Conservation (phyloP, 192 early-diverging fungal genomes). For the Podila epigama region DNA sequence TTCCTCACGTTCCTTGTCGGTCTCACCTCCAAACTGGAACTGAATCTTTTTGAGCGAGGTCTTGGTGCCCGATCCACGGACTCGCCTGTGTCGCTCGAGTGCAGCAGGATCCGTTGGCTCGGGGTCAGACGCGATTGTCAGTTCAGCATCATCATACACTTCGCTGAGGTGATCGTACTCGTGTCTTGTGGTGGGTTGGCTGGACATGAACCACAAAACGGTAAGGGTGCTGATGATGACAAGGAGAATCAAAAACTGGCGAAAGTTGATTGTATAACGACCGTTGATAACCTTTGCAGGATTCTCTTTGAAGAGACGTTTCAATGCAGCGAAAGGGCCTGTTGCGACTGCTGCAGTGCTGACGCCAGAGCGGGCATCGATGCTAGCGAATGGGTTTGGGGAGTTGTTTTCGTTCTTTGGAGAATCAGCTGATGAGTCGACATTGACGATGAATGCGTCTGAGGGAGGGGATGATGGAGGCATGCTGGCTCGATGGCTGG, state of each 20-base stretch:
- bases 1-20: conserved; percentile 9
- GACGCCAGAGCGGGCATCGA: background rate
- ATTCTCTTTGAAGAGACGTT: conserved; percentile 33
- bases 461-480: background rate
- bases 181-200: background rate
- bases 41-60: conserved; percentile 34
- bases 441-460: conserved; percentile 17
- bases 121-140: too few species aligned
- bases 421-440: conserved; percentile 8
- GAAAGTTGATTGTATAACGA: conserved; percentile 39
- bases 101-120: too few species aligned
- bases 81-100: conserved; percentile 20
- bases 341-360: conserved; percentile 4
- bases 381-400: background rate
- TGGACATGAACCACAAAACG: conserved; percentile 20
- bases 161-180: background rate
- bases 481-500: background rate
- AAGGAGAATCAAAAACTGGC: conserved; percentile 31
- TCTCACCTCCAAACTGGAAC: conserved; percentile 24
- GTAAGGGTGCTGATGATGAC: conserved; percentile 12
- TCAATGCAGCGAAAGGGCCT: conserved; percentile 17
- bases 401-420: background rate
- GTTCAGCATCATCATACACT: background rate
- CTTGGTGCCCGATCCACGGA: conserved; percentile 23
- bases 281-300: conserved; percentile 36